A percentile compares a stretch with the other conserved stretches of the same genome.
phyloP scores from a whole-genome alignment of 169 alveolate genomes.

The Cryptosporidium ryanae region DNA sequence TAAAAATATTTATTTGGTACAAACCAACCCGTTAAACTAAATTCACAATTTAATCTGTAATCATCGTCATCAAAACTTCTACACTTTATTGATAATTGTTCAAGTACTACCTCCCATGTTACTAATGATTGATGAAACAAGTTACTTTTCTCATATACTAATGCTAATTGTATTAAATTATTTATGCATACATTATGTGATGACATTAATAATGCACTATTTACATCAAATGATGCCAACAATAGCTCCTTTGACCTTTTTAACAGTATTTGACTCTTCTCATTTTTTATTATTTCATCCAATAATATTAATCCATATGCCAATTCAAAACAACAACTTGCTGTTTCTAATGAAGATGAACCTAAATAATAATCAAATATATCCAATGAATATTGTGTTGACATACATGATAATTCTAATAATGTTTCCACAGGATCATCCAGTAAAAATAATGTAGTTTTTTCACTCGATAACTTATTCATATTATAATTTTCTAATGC shows the following conservation, averaged over 20 bases:
- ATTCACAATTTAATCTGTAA: constrained; percentile 49
- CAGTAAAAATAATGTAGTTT: constrained; percentile 22
- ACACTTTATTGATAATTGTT: constrained; percentile 25
- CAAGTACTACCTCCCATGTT: constrained; percentile 48
- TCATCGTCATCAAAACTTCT: constrained; percentile 59
- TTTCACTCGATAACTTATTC: constrained; percentile 5
- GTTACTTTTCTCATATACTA: constrained; percentile 46
- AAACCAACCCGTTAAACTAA: constrained; percentile 67
- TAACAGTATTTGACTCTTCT: constrained; percentile 16
- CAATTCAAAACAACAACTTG: constrained; percentile 63
- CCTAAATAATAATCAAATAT: constrained; percentile 73
- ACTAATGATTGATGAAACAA: constrained; percentile 14
- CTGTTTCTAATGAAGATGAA: constrained; percentile 56
- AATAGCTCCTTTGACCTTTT: constrained; percentile 61
- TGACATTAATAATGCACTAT: constrained; percentile 25
- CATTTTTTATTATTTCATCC: constrained; percentile 26
- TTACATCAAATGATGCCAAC: constrained; percentile 65
- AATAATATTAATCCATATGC: constrained; percentile 43
- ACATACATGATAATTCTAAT: constrained; percentile 50
- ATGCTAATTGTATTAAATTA: constrained; percentile 50
- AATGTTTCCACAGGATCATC: constrained; percentile 50
- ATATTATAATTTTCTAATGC: constrained; percentile 8
- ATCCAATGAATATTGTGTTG: constrained; percentile 74
- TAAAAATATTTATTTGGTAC: constrained; percentile 57
- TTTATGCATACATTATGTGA: constrained; percentile 35